Percentiles rank a stretch among this genome's conserved stretches.
phyloP scores from a whole-genome alignment of 805 yeast genomes.

The Lachancea meyersii region DNA sequence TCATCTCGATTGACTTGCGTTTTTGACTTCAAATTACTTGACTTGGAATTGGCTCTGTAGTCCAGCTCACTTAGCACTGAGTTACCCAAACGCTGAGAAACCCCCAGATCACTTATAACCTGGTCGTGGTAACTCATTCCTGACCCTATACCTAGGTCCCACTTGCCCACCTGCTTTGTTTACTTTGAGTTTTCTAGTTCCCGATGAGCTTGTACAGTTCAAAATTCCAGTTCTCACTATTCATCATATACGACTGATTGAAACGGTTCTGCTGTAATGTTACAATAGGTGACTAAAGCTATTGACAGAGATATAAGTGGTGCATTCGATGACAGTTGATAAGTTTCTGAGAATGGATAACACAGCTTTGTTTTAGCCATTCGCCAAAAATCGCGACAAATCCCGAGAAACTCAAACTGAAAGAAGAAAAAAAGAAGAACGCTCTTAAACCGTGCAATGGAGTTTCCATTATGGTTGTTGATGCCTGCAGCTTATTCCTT shows the following conservation, averaged over 20 bases:
- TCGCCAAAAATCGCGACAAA: too few relatives aligned
- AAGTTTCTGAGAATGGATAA: too few relatives aligned
- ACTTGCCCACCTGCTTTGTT: neutral
- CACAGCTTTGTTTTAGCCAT: too few relatives aligned
- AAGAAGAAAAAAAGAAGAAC: neutral
- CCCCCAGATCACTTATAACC: slow-evolving; percentile 23
- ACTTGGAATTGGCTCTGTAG: slow-evolving; percentile 27
- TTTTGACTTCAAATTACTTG: slow-evolving; percentile 10
- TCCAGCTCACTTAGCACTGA: slow-evolving; percentile 34
- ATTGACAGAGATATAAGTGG: neutral
- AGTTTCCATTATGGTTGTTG: neutral
- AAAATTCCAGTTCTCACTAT: neutral
- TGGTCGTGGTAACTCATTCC: slow-evolving; percentile 13
- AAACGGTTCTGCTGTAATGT: slow-evolving; percentile 5
- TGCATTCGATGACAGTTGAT: too few relatives aligned
- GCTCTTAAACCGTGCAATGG: neutral
- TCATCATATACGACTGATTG: neutral
- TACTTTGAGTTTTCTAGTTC: neutral
- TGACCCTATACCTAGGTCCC: neutral
- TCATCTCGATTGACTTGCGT: slow-evolving; percentile 17
- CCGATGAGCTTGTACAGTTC: slow-evolving; percentile 1
- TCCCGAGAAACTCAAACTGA: too few relatives aligned
- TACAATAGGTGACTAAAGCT: slow-evolving; percentile 4
- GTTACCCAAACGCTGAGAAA: slow-evolving; percentile 31
- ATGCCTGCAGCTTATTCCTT: slow-evolving; percentile 1